Evolutionary conservation across 2,329 filamentous ascomycete species (phyloP), one percentile per base, ranked within the genome.

Genomic region (Ambrosiella beaveri): DNA sequence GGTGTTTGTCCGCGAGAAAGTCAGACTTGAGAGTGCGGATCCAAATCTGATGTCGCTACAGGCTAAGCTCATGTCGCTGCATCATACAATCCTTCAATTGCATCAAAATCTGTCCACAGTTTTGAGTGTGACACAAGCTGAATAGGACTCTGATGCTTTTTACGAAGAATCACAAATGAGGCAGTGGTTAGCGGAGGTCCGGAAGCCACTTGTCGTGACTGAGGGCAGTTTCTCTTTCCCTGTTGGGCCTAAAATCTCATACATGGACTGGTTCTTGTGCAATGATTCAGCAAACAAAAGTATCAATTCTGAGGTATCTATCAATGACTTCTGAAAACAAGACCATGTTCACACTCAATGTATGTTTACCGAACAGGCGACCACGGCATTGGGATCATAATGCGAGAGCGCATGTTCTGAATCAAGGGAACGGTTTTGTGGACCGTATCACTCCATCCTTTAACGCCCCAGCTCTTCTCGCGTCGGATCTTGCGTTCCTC

Each of bases 391-490:
- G 93, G 88, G 61, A 97, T 84, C 67, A 98, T 71, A 65, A 98
- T 89, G 65, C 87, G 80, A 67, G 88, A 95, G 79, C 93, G 88
- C 93, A 98, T 98, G 60, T 76, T 83, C 74, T 96, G 90, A 65
- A 98, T 98, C 63, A 98, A 77, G 38, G 93, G 93, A 52, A 98
- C 93, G 1, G 93, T 98, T 79, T 95, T 96, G 76, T 98, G 93
- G 41, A 97, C 93, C 27, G 91, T 96, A 67, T 96, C 88, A 56
- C 86, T 88, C 93, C 93, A 98, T 51, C 93, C 93, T 67, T 95
- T 86, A 45, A 95, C 81, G 63, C 82, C 81, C 93, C 93, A 98
- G 70, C 90, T 96, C 77, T 94, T 82, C 76, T 98, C 93, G 63
- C 93, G 81, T 63, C 89, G 81, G 40, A 86, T 74, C 70, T 94